phyloP scores from a whole-genome alignment of 495 filamentous ascomycete species.

The Haplographium delicatum region DNA sequence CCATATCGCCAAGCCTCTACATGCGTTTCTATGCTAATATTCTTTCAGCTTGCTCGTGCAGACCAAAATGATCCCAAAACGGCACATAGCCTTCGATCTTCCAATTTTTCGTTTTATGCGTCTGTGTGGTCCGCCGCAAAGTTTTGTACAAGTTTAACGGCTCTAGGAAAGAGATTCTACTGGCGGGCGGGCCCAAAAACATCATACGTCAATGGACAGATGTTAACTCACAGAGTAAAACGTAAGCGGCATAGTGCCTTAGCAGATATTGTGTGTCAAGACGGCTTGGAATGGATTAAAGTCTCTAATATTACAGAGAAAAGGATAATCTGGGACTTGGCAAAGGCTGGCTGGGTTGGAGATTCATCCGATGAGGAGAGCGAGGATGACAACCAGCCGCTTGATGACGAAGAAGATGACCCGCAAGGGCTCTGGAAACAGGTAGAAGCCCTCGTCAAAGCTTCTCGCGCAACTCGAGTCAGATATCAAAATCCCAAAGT shows the following conservation, averaged over 20 bases:
- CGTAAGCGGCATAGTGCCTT: slow-evolving; percentile 28
- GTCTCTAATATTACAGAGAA: slow-evolving; percentile 53
- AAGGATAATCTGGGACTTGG: slow-evolving; percentile 54
- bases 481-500: slow-evolving; percentile 54
- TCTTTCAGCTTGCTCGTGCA: slow-evolving; percentile 2
- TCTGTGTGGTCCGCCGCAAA: slow-evolving; percentile 51
- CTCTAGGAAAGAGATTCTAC: slow-evolving; percentile 50
- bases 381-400: neutral
- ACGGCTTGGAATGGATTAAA: slow-evolving; percentile 51
- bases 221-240: neutral
- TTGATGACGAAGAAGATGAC: slow-evolving; percentile 39
- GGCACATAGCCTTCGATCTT: slow-evolving; percentile 47
- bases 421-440: slow-evolving; percentile 49
- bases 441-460: slow-evolving; percentile 48
- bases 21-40: neutral
- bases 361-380: slow-evolving; percentile 2
- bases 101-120: slow-evolving; percentile 53
- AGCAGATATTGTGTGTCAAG: slow-evolving; percentile 48
- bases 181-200: slow-evolving; percentile 31
- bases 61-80: slow-evolving; percentile 15
- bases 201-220: slow-evolving; percentile 7
- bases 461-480: slow-evolving; percentile 47
- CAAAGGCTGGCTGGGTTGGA: slow-evolving; percentile 50
- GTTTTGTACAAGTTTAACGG: slow-evolving; percentile 38
- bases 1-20: slow-evolving; percentile 2